Base-by-base conservation (phyloP, 2,329 filamentous ascomycete genomes). In the Fusarium sp. region DNA sequence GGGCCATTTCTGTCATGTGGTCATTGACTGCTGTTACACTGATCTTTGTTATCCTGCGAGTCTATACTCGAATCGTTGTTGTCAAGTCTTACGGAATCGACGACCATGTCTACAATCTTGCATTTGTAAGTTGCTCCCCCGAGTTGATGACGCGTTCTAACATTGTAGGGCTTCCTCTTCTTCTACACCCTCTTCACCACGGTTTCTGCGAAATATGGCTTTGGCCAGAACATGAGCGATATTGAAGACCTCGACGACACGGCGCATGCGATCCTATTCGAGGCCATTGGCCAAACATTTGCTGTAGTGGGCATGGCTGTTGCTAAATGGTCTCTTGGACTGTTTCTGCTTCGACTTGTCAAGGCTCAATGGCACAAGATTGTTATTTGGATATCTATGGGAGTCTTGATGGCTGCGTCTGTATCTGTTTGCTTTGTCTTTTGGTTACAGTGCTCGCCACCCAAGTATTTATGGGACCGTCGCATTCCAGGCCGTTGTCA, bases 261-360 rank as follows among this genome's bases (percentile, higher is more conserved):
- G 3, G 76, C 78, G 2, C 47, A 72, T 1, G 81, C 82, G 1
- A 74, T 76, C 20, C 75, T 82, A 22, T 79, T 77, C 71, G 79
- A 82, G 65, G 71, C 73, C 15, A 79, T 82, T 6, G 80, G 81
- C 4, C 82, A 84, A 61, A 79, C 79, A 0, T 84, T 85, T 35
- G 81, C 81, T 1, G 74, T 85, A 6, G 57, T 83, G 2, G 84
- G 82, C 14, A 85, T 84, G 78, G 81, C 81, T 6, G 73, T 82
- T 8, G 81, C 83, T 0, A 86, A 86, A 38, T 70, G 76, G 59
- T 84, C 84, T 0, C 73, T 85, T 0, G 83, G 82, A 0, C 78
- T 84, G 10, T 85, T 85, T 60, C 65, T 86, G 10, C 72, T 84
- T 4, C 80, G 83, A 0, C 74, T 85, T 17, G 82, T 85, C 12